Evolutionary conservation across 116 monocot genomes (phyloP), one percentile per base, ranked within the genome.

Genomic region (Posidonia oceanica): DNA sequence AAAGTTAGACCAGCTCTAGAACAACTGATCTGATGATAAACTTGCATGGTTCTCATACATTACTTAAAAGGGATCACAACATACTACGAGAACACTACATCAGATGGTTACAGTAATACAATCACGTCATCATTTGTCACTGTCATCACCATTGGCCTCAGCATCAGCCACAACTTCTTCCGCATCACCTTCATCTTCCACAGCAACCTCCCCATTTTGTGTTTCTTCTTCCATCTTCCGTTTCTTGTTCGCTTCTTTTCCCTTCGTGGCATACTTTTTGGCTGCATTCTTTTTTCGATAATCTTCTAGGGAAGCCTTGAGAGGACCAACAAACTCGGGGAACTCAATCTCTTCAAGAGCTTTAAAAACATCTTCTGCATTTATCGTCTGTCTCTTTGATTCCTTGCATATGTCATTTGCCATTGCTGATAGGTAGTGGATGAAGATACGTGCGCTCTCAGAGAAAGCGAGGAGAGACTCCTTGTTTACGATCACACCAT

Each of bases 391-490:
- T 52, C 98, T 93, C 70, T 84, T 90, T 13, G 89, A 93, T 80
- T 98, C 98, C 69, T 81, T 90, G 84, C 90, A 98, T 15, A 98
- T 81, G 71, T 98, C 98, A 75, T 93, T 98, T 29, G 98, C 90
- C 73, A 92, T 89, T 54, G 97, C 97, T 18, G 97, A 91, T 64
- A 97, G 80, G 71, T 92, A 92, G 79, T 97, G 97, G 80, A 97
- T 97, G 84, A 97, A 97, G 82, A 97, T 85, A 11, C 97, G 81
- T 52, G 92, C 74, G 64, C 97, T 89, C 82, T 92, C 97, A 4
- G 81, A 75, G 63, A 97, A 97, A 39, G 97, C 97, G 52, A 85
- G 66, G 61, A 97, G 79, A 48, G 97, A 83, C 20, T 97, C 97
- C 72, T 84, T 91, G 61, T 89, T 80, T 12, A 92, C 78, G 54